Conservation (phyloP, 805 yeast genomes). For the Lipomyces japonicus region DNA sequence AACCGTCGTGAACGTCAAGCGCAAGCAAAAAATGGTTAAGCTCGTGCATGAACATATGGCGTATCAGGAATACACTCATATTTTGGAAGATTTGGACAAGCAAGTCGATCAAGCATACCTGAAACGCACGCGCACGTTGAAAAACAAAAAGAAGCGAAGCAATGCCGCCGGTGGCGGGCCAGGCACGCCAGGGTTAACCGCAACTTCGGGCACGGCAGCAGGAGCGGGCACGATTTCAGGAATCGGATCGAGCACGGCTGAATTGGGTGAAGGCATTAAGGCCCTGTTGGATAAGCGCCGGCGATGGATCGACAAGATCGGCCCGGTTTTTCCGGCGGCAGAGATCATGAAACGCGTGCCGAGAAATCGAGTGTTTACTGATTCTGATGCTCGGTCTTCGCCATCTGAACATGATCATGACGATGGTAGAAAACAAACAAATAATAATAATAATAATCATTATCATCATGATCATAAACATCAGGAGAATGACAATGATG, state of each 20-base stretch:
- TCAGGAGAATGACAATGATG: no score
- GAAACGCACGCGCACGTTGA: constrained; percentile 73
- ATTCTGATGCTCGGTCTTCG: constrained; percentile 41
- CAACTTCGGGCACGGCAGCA: constrained; percentile 31
- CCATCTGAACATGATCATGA: no score
- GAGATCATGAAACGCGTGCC: constrained; percentile 78
- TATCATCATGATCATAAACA: no score
- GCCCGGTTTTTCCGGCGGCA: constrained; percentile 68
- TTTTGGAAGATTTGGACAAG: constrained; percentile 88
- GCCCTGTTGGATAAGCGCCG: constrained; percentile 78
- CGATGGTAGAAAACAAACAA: no score
- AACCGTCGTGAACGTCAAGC: constrained; percentile 57
- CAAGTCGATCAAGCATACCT: constrained; percentile 94
- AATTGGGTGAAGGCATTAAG: constrained; percentile 63
- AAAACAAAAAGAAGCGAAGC: constrained; percentile 53
- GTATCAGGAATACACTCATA: constrained; percentile 88
- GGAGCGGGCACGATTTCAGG: constrained; percentile 27
- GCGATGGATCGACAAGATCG: constrained; percentile 87
- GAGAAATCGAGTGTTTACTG: constrained; percentile 53
- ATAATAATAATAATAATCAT: no score
- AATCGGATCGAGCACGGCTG: constrained; percentile 34
- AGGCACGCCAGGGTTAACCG: constrained; percentile 26
- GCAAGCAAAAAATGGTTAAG: constrained; percentile 65
- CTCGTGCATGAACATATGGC: constrained; percentile 83
- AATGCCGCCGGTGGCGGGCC: constrained; percentile 7